Conservation (phyloP, 805 yeast species). For the Barnettozyma botsteinii region DNA sequence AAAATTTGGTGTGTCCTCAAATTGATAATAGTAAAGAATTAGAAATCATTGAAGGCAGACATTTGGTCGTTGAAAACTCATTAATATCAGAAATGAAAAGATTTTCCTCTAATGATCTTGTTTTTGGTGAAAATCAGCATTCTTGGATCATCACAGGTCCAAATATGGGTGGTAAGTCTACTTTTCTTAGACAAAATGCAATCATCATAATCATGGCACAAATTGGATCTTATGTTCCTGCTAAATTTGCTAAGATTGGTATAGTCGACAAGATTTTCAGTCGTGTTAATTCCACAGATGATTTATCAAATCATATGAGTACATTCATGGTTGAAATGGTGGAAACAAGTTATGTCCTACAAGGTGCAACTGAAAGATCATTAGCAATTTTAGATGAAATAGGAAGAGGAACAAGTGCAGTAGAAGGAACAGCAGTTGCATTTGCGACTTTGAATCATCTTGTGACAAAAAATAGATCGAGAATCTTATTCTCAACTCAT, state of each 20-base stretch:
- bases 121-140: conserved; percentile 43
- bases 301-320: conserved; percentile 90
- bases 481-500: conserved; percentile 92
- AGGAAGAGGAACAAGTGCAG: conserved; percentile 74
- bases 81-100: conserved; percentile 27
- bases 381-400: conserved; percentile 90
- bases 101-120: conserved; percentile 84
- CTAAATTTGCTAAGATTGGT: conserved; percentile 67
- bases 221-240: conserved; percentile 86
- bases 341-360: conserved; percentile 81
- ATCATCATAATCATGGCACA: conserved; percentile 84
- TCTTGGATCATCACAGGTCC: conserved; percentile 90
- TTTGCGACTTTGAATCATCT: conserved; percentile 90
- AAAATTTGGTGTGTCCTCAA: conserved; percentile 58
- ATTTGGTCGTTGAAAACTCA: conserved; percentile 80
- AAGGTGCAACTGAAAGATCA: conserved; percentile 72
- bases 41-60: conserved; percentile 64
- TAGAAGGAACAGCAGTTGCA: conserved; percentile 96
- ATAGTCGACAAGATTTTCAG: conserved; percentile 89
- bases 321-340: conserved; percentile 97
- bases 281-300: conserved; percentile 96
- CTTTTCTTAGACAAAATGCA: conserved; percentile 85
- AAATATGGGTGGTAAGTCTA: conserved; percentile 96
- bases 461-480: conserved; percentile 61
- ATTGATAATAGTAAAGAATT: conserved; percentile 44